Evolutionary conservation across 177 flowering plant species (phyloP).

Genomic region (Telopea speciosissima): DNA sequence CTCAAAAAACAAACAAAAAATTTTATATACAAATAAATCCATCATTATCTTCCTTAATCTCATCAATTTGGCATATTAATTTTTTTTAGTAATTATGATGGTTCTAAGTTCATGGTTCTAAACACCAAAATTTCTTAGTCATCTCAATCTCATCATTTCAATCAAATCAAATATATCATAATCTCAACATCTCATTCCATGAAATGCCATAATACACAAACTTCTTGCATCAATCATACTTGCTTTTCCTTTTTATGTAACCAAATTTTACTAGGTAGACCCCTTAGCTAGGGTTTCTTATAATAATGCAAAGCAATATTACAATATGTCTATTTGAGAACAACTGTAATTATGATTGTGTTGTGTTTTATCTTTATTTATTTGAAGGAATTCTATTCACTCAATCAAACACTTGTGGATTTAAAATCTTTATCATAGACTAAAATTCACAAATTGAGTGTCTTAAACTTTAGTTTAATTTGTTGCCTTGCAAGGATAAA

Average conservation of each 20-base stretch:
- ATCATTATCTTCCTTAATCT: not conserved
- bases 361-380: not conserved
- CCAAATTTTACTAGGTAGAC: not conserved
- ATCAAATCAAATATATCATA: slow-evolving; percentile 8
- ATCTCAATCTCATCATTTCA: not conserved
- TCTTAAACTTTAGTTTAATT: not conserved
- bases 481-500: slow-evolving; percentile 1
- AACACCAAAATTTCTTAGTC: not conserved
- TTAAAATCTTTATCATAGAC: not conserved
- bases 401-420: not conserved
- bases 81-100: not conserved
- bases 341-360: not conserved
- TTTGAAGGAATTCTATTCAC: not conserved
- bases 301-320: not conserved
- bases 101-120: not conserved
- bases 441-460: not conserved
- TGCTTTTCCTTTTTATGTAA: not conserved
- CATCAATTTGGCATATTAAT: not conserved
- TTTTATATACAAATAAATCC: too few relatives aligned
- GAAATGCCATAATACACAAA: slow-evolving; percentile 8
- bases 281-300: not conserved
- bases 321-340: not conserved
- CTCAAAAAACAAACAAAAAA: too few relatives aligned
- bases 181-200: not conserved
- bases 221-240: not conserved